Conservation (phyloP, 208 protist species). For the Trypanosoma boissoni region DNA sequence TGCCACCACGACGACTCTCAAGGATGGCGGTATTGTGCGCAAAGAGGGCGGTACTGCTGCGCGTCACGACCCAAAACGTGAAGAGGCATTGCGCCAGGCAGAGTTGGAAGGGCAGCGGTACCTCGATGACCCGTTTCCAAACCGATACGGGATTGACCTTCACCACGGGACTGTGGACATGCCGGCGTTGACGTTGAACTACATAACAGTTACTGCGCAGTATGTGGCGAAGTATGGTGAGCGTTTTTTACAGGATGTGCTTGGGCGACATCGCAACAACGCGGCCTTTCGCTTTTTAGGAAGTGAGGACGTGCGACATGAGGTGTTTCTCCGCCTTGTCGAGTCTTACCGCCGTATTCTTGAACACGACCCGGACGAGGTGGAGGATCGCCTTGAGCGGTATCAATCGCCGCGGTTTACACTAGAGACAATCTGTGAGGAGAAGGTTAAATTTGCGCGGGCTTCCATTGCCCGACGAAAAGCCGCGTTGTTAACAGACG, state of each 20-base stretch:
- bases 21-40: constrained; percentile 40
- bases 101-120: constrained; percentile 74
- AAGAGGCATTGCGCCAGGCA: constrained; percentile 65
- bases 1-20: constrained; percentile 45
- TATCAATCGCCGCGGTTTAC: constrained; percentile 43
- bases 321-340: constrained; percentile 66
- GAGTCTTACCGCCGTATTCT: constrained; percentile 77
- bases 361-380: constrained; percentile 54
- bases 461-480: constrained; percentile 73
- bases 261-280: constrained; percentile 60
- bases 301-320: constrained; percentile 72
- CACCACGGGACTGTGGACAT: constrained; percentile 66
- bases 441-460: constrained; percentile 75
- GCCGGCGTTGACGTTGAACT: constrained; percentile 57
- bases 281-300: constrained; percentile 71
- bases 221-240: constrained; percentile 88
- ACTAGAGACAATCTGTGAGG: constrained; percentile 54
- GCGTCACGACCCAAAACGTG: constrained; percentile 49
- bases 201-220: constrained; percentile 79
- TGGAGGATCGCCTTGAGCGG: constrained; percentile 72
- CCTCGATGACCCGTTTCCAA: constrained; percentile 76
- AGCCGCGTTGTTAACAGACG: constrained; percentile 80
- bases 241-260: constrained; percentile 56
- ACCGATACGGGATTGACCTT: constrained; percentile 62
- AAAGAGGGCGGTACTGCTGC: constrained; percentile 57